Base-by-base conservation (phyloP, 805 yeast species). In the Candida wancherniae region DNA sequence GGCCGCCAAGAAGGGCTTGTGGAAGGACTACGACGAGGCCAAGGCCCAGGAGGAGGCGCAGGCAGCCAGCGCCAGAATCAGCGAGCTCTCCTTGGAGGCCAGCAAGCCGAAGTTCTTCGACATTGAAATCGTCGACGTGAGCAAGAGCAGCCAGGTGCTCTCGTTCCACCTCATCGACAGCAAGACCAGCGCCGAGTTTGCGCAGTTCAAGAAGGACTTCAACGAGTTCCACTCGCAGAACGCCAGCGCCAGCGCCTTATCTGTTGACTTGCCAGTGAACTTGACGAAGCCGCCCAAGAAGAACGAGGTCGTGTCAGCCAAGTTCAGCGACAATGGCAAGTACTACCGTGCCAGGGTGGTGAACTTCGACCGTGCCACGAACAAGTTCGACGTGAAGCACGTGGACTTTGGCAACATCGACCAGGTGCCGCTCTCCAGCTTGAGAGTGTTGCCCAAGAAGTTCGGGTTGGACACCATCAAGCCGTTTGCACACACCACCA, bases 361-460 rank as follows among this genome's bases (percentile, higher is more conserved):
- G 12, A 53, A 59, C 15, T 58, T 60, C 34, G 80, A 76, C 42
- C 69, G 67, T 39, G 35, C 59, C 9, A 45, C 67, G 12, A 57
- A 55, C 34, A 54, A 55, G 32, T 73, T 56, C 47, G 69, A 67
- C 32, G 77, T 80, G 18, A 69, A 69, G 44, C 76, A 77, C 37
- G 54, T 80, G 27, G 88, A 80, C 50, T 75, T 71, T 37, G 87
- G 87, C 19, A 71, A 68, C 28, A 49, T 58, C 22, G 78, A 71
- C 44, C 47, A 50, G 18, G 75, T 76, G 7, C 39, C 69, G 9
- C 47, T 63, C 22, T 37, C 61, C 1, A 58, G 71, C 12, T 57
- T 81, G 39, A 58, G 80, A 37, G 60, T 62, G 3, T 62, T 81
- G 32, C 81, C 86, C 10, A 33, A 64, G 19, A 69, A 69, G 45